Evolutionary conservation across 2,329 filamentous ascomycete species (phyloP).

Genomic region (Apiospora hydei): DNA sequence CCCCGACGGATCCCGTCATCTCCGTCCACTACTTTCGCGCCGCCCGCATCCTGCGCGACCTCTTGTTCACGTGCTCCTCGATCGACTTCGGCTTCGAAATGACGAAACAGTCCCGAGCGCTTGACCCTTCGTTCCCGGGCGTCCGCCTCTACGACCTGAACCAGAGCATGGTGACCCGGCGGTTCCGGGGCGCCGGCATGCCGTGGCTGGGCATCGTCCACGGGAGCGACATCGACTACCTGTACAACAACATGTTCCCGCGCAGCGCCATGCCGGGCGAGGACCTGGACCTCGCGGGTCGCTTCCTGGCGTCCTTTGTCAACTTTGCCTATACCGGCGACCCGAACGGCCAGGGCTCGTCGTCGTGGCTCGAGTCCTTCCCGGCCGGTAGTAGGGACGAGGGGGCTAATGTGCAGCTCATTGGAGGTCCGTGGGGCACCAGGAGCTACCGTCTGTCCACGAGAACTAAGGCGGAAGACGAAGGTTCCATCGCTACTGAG

Average conservation of each 20-base stretch:
- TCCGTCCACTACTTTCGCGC: conserved; percentile 36
- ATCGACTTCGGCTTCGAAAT: conserved; percentile 34
- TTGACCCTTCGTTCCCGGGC: conserved; percentile 17
- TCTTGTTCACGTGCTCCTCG: conserved; percentile 36
- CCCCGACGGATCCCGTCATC: conserved; percentile 30
- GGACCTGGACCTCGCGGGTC: neutral
- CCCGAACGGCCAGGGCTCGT: neutral
- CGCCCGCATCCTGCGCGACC: conserved; percentile 34
- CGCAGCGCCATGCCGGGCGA: neutral
- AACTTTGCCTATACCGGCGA: conserved; percentile 21
- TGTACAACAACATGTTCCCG: conserved; percentile 25
- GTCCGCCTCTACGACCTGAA: conserved; percentile 24
- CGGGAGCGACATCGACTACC: conserved; percentile 23
- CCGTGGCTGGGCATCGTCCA: conserved; percentile 22
- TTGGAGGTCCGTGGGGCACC: conserved; percentile 10
- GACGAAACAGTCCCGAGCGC: conserved; percentile 25
- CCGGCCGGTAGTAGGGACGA: neutral
- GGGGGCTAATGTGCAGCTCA: neutral
- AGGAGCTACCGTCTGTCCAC: neutral
- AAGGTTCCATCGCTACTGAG: neutral
- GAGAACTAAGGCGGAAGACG: too few species aligned
- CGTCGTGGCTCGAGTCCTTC: conserved; percentile 17
- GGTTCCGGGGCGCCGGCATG: conserved; percentile 22
- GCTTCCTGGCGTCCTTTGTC: neutral
- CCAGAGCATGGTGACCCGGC: conserved; percentile 25